Conservation (phyloP, 768 basidiomycete genomes). For the Lentinula sp. region DNA sequence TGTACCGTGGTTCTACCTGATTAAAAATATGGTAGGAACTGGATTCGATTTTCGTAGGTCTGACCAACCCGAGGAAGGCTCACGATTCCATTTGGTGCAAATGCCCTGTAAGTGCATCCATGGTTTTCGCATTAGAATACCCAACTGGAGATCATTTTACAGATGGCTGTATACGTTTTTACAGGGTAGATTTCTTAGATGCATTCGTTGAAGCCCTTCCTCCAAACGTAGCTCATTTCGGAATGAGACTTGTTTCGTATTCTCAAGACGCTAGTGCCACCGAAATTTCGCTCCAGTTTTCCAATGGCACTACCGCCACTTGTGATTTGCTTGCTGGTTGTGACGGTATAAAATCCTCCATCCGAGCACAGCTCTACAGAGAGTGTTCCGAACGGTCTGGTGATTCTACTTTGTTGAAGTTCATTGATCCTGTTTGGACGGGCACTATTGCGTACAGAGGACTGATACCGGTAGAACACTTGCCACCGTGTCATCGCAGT, state of each 20-base stretch:
- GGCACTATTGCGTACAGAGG: slow-evolving; percentile 40
- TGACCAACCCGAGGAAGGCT: slow-evolving; percentile 31
- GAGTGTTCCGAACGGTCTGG: slow-evolving; percentile 17
- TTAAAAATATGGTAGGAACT: slow-evolving; percentile 20
- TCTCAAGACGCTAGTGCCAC: slow-evolving; percentile 6
- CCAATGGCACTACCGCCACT: slow-evolving; percentile 24
- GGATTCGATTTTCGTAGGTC: slow-evolving; percentile 43
- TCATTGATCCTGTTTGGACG: slow-evolving; percentile 39
- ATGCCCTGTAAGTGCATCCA: slow-evolving; percentile 29
- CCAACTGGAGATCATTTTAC: neutral
- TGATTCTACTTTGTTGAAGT: slow-evolving; percentile 21
- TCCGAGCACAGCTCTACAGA: slow-evolving; percentile 24
- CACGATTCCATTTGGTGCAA: slow-evolving; percentile 30
- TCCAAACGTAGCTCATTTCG: slow-evolving; percentile 28
- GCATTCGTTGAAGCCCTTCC: slow-evolving; percentile 30
- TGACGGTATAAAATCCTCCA: slow-evolving; percentile 36
- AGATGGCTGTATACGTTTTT: slow-evolving; percentile 39
- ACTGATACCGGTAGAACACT: slow-evolving; percentile 32
- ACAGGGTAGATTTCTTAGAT: slow-evolving; percentile 44
- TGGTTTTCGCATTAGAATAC: neutral
- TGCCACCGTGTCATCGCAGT: slow-evolving; percentile 26
- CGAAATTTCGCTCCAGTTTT: slow-evolving; percentile 22
- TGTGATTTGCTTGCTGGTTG: slow-evolving; percentile 40
- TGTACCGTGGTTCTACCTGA: too few species aligned
- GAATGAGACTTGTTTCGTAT: slow-evolving; percentile 26